These are phyloP conservation scores for Eremothecium coryli DNA, from an alignment of 1,139 yeast genomes.

Conservation along the genomic window DNA sequence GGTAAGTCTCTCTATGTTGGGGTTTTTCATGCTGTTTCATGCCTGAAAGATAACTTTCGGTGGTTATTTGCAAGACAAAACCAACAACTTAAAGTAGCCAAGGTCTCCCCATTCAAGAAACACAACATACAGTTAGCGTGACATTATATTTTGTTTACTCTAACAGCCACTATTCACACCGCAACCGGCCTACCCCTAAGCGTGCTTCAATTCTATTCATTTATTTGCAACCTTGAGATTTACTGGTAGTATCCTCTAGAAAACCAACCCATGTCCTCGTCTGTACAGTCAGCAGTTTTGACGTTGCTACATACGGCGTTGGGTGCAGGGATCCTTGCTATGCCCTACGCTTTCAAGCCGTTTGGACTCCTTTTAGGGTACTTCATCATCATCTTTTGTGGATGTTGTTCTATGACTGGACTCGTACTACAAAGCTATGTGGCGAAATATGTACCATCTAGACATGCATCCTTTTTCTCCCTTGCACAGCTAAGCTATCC, in stretches of 20 bases:
- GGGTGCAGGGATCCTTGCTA: constrained; percentile 87
- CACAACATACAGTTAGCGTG: too few relatives aligned
- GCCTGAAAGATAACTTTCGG: too few relatives aligned
- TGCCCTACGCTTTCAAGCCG: constrained; percentile 82
- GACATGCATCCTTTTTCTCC: constrained; percentile 77
- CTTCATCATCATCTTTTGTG: constrained; percentile 48
- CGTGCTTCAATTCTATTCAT: too few relatives aligned
- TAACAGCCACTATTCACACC: too few relatives aligned
- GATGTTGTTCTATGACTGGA: constrained; percentile 23
- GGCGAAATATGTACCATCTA: constrained; percentile 49
- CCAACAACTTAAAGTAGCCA: background rate
- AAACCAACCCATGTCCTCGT: constrained; percentile 17
- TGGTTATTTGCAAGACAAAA: too few relatives aligned
- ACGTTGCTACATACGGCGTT: constrained; percentile 54
- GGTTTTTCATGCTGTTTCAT: too few relatives aligned
- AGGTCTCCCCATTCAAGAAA: background rate
- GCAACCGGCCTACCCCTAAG: too few relatives aligned
- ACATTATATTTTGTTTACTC: too few relatives aligned
- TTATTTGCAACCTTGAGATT: too few relatives aligned
- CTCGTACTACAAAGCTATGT: constrained; percentile 25
- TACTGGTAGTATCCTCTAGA: too few relatives aligned
- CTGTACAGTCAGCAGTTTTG: constrained; percentile 34
- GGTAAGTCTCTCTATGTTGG: too few relatives aligned
- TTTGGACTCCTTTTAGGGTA: constrained; percentile 75
- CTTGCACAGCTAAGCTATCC: constrained; percentile 76